These are phyloP conservation scores for Graphilbum fragrans DNA, from an alignment of 2,329 filamentous ascomycete genomes.

Conservation along the genomic window DNA sequence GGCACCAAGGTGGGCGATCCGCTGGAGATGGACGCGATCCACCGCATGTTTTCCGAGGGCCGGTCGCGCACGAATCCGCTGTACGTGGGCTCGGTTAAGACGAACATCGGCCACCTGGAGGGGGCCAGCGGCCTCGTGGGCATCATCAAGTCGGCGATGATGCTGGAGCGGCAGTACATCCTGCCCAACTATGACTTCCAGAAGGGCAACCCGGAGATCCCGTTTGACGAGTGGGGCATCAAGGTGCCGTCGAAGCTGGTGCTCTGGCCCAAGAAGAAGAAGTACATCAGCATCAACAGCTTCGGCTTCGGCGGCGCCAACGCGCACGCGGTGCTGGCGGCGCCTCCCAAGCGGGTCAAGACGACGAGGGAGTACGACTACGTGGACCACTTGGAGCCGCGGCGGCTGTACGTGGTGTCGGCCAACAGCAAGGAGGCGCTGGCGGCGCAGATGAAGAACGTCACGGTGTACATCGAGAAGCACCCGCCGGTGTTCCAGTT, in stretches of 20 bases:
- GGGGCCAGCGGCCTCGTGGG: slow-evolving; percentile 36
- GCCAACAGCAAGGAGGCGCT: slow-evolving; percentile 27
- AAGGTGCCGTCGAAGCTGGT: slow-evolving; percentile 30
- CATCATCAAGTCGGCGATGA: slow-evolving; percentile 38
- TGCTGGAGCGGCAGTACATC: slow-evolving; percentile 37
- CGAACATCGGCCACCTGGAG: slow-evolving; percentile 36
- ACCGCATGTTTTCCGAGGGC: slow-evolving; percentile 18
- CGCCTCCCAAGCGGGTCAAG: slow-evolving; percentile 21
- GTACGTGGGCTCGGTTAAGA: slow-evolving; percentile 23
- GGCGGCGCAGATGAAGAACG: slow-evolving; percentile 20
- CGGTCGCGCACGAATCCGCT: slow-evolving; percentile 15
- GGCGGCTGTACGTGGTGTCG: slow-evolving; percentile 30
- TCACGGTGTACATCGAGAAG: slow-evolving; percentile 28
- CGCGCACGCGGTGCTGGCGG: slow-evolving; percentile 28
- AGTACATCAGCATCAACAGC: slow-evolving; percentile 36
- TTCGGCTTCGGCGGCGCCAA: slow-evolving; percentile 36
- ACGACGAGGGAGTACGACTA: slow-evolving; percentile 17
- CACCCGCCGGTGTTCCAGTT: slow-evolving; percentile 29
- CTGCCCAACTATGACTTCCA: slow-evolving; percentile 38
- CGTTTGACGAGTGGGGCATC: slow-evolving; percentile 35
- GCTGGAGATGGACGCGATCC: slow-evolving; percentile 34
- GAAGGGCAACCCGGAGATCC: slow-evolving; percentile 33
- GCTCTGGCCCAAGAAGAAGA: slow-evolving; percentile 35
- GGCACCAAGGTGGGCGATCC: slow-evolving; percentile 43
- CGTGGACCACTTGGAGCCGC: slow-evolving; percentile 14